phyloP scores from a whole-genome alignment of 1,284 basidiomycete species.

The Ceratobasidium sp. region DNA sequence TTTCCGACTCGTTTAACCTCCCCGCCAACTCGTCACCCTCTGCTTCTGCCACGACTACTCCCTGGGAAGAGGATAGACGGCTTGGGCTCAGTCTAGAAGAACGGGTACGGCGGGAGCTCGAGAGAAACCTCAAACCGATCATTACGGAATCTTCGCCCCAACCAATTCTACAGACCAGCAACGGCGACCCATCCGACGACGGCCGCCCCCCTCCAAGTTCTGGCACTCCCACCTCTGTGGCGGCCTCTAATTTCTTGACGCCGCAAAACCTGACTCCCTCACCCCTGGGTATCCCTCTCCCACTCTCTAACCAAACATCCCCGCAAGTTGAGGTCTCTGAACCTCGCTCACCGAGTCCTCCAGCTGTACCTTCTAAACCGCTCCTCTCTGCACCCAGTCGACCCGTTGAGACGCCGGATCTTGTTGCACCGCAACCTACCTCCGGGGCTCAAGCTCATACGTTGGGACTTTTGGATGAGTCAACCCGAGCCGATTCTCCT shows the following conservation, averaged over 20 bases:
- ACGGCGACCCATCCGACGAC: not conserved
- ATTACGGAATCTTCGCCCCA: not conserved
- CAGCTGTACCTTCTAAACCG: slow-evolving; percentile 12
- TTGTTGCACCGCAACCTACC: not conserved
- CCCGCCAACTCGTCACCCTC: not conserved
- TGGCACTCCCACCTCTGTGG: slow-evolving; percentile 28
- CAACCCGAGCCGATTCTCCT: not conserved
- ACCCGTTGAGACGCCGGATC: not conserved
- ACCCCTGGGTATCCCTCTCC: not conserved
- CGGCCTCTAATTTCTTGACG: slow-evolving; percentile 32
- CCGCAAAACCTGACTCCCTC: slow-evolving; percentile 29
- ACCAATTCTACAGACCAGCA: not conserved
- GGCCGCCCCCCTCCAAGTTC: not conserved
- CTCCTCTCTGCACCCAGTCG: not conserved
- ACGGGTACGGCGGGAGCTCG: slow-evolving; percentile 28
- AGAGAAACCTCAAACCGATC: slow-evolving; percentile 9
- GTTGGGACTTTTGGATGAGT: not conserved
- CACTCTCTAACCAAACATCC: not conserved
- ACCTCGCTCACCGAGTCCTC: slow-evolving; percentile 1
- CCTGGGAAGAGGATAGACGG: slow-evolving; percentile 33
- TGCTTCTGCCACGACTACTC: not conserved
- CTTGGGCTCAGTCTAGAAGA: slow-evolving; percentile 30
- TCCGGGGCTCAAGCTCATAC: not conserved
- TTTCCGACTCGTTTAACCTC: not conserved
- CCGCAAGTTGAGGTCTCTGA: not conserved